Evolutionary conservation across 2,329 filamentous ascomycete species (phyloP).

Genomic region (Arachnomyces sp.): DNA sequence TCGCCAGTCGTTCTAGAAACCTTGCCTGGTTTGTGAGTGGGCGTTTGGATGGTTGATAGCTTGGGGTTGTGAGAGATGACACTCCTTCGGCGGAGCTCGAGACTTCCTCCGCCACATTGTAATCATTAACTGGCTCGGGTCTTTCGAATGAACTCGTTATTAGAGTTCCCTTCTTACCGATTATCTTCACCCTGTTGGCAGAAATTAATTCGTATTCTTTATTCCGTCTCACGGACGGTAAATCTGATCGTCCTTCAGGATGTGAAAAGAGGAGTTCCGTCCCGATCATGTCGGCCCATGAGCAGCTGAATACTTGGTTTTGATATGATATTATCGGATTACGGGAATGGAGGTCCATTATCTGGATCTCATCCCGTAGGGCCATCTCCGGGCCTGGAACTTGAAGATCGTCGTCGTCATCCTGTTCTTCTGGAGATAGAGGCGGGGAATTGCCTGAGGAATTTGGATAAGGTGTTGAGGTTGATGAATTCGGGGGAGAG

Average conservation of each 20-base stretch:
- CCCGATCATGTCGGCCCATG: constrained; percentile 76
- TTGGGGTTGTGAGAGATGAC: too few relatives aligned
- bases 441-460: constrained; percentile 6
- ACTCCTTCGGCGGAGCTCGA: too few relatives aligned
- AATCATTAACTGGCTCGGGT: constrained; percentile 5
- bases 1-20: constrained; percentile 61
- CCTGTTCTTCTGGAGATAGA: constrained; percentile 22
- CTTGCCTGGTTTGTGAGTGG: constrained; percentile 37
- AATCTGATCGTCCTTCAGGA: constrained; percentile 41
- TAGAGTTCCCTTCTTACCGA: constrained; percentile 58
- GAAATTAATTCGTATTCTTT: constrained; percentile 62
- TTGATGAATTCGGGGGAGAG: constrained; percentile 3
- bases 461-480: constrained; percentile 13
- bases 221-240: constrained; percentile 35
- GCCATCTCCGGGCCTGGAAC: constrained; percentile 6
- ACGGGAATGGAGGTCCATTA: constrained; percentile 70
- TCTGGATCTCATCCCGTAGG: constrained; percentile 53
- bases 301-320: constrained; percentile 67
- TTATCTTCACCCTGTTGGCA: constrained; percentile 62
- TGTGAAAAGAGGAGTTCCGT: constrained; percentile 69
- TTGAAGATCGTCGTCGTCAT: constrained; percentile 28
- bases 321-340: constrained; percentile 75
- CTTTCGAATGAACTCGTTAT: constrained; percentile 43
- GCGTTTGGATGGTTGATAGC: constrained; percentile 14
- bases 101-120: constrained; percentile 4